Evolutionary conservation across 371 early-diverging fungal genomes (phyloP).

Genomic region (Funneliformis caledonium): DNA sequence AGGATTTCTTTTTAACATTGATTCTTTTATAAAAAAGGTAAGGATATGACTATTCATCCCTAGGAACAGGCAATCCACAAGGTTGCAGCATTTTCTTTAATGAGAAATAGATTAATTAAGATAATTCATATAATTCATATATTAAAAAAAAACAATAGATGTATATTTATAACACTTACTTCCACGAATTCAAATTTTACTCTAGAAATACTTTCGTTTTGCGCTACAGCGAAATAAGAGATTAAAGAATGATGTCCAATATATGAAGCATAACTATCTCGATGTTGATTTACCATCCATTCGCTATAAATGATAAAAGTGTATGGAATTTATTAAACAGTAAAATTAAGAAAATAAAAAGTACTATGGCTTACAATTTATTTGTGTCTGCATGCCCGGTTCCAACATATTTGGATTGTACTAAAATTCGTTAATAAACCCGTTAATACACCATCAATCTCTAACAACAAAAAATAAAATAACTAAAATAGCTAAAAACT

Average conservation of each 20-base stretch:
- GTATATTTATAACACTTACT: slow-evolving; percentile 51
- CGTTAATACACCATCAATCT: not conserved
- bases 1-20: no score
- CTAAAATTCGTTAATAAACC: slow-evolving; percentile 45
- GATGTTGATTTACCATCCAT: slow-evolving; percentile 84
- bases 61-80: slow-evolving; percentile 69
- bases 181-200: slow-evolving; percentile 73
- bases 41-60: slow-evolving; percentile 61
- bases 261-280: slow-evolving; percentile 82
- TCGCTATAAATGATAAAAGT: slow-evolving; percentile 61
- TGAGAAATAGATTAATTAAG: not conserved
- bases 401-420: slow-evolving; percentile 88
- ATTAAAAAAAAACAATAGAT: not conserved
- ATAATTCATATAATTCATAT: not conserved
- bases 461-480: not conserved
- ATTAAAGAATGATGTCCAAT: slow-evolving; percentile 78
- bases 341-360: slow-evolving; percentile 7
- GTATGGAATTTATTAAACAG: not conserved
- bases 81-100: slow-evolving; percentile 81
- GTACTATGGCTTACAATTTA: slow-evolving; percentile 66
- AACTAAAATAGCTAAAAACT: slow-evolving; percentile 40
- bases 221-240: slow-evolving; percentile 81
- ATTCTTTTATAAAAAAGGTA: no score
- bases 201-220: slow-evolving; percentile 83
- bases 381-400: slow-evolving; percentile 94